Evolutionary conservation across 495 filamentous ascomycete genomes (phyloP).

Genomic region (Talaromyces wortmannii): DNA sequence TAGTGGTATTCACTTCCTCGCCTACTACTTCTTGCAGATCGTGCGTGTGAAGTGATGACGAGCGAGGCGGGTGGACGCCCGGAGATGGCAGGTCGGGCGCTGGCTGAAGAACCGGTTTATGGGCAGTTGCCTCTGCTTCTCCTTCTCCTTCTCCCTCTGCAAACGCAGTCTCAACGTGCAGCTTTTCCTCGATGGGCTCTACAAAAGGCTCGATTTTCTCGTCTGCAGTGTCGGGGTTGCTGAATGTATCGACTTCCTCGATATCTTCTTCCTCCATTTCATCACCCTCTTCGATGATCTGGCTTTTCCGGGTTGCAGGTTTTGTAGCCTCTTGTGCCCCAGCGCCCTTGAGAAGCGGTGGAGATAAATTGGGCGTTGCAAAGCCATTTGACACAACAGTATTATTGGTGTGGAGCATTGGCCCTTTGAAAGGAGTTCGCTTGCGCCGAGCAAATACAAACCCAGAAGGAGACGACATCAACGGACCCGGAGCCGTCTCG

Average conservation of each 20-base stretch:
- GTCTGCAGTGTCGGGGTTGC: conserved; percentile 48
- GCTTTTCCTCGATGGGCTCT: conserved; percentile 12
- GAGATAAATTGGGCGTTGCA: conserved; percentile 19
- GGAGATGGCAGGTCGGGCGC: conserved; percentile 22
- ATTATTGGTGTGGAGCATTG: conserved; percentile 55
- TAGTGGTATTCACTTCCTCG: too few species aligned
- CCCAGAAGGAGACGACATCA: conserved; percentile 47
- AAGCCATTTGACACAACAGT: conserved; percentile 26
- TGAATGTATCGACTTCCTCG: conserved; percentile 66
- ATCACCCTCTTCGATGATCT: conserved; percentile 82
- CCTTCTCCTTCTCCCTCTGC: not conserved
- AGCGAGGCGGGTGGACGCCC: conserved; percentile 28
- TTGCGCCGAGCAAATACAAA: conserved; percentile 90
- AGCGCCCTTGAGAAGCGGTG: conserved; percentile 27
- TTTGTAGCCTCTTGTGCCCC: conserved; percentile 45
- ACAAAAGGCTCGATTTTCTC: conserved; percentile 23
- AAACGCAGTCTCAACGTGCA: not conserved
- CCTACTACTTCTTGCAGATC: not conserved
- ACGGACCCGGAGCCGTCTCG: conserved; percentile 28
- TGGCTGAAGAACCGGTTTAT: conserved; percentile 25
- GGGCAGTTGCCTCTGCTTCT: conserved; percentile 8
- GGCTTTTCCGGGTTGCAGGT: conserved; percentile 50
- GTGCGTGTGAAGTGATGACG: conserved; percentile 21
- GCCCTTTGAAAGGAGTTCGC: conserved; percentile 83
- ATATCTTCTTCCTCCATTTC: conserved; percentile 64